A percentile compares a stretch with the other conserved stretches of the same genome.
phyloP scores from a whole-genome alignment of 2,329 filamentous ascomycete genomes.

The Xylaria polymorpha region DNA sequence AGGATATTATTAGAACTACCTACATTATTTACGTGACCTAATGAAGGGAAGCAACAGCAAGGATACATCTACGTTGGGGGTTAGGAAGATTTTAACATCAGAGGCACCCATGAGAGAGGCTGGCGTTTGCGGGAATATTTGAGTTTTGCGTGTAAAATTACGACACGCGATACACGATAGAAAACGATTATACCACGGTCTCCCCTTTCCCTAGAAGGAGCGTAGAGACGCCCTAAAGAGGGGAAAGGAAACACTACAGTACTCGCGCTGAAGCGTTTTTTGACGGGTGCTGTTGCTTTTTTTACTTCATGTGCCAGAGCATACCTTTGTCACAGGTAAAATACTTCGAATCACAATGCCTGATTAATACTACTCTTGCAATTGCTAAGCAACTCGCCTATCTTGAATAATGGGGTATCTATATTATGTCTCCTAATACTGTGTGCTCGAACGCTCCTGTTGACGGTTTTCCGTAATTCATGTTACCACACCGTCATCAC shows the following conservation, averaged over 20 bases:
- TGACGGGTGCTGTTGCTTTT: background rate
- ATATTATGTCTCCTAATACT: background rate
- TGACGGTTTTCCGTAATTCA: background rate
- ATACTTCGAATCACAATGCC: background rate
- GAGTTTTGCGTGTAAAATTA: constrained; percentile 28
- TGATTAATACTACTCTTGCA: background rate
- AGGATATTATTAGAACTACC: constrained; percentile 29
- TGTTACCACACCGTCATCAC: background rate
- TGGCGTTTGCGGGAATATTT: constrained; percentile 34
- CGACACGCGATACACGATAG: constrained; percentile 27
- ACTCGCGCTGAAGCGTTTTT: background rate
- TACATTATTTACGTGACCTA: constrained; percentile 32
- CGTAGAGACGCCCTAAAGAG: background rate
- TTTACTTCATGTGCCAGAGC: background rate
- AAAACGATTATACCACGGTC: constrained; percentile 19
- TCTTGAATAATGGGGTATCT: background rate
- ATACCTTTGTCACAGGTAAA: background rate
- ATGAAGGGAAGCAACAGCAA: constrained; percentile 32
- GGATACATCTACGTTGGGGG: constrained; percentile 23
- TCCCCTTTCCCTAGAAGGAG: background rate
- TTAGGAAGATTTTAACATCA: constrained; percentile 23
- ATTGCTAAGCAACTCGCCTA: background rate
- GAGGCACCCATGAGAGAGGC: constrained; percentile 15
- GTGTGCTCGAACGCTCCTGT: background rate
- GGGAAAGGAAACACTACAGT: background rate